Conservation (phyloP, 2,329 filamentous ascomycete species). For the Claviceps purpurea region DNA sequence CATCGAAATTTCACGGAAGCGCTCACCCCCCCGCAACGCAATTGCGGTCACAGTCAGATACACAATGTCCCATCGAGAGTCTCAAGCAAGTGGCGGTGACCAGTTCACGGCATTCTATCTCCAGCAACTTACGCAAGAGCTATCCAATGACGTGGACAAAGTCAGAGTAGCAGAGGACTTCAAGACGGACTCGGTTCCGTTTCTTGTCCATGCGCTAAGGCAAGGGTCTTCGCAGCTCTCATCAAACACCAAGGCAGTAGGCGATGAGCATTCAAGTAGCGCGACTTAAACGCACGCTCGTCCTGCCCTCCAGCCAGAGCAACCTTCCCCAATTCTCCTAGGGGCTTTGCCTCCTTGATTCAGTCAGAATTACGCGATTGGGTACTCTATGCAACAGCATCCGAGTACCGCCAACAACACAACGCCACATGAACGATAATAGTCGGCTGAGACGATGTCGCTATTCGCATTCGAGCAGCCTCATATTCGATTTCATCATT, state of each 20-base stretch:
- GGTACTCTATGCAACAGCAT: too few relatives aligned
- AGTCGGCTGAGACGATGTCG: too few relatives aligned
- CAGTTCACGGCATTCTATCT: conserved; percentile 56
- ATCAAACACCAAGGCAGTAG: background rate
- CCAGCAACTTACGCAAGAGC: conserved; percentile 53
- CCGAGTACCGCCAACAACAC: too few relatives aligned
- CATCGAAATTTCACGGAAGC: background rate
- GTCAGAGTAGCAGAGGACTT: conserved; percentile 59
- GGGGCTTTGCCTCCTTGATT: too few relatives aligned
- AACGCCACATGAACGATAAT: too few relatives aligned
- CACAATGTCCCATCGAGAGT: background rate
- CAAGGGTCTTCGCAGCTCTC: conserved; percentile 52
- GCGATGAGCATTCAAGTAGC: conserved; percentile 24
- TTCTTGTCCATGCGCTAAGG: conserved; percentile 54
- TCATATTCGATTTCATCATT: too few relatives aligned
- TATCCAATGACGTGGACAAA: conserved; percentile 61
- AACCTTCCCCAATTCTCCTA: too few relatives aligned
- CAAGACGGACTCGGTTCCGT: conserved; percentile 46
- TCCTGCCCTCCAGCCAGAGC: background rate
- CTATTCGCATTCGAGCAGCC: too few relatives aligned
- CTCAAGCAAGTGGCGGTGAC: conserved; percentile 5
- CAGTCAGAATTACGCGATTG: too few relatives aligned
- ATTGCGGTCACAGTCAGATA: background rate
- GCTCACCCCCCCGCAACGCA: background rate
- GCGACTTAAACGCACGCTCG: background rate